Percentiles rank a stretch among this genome's conserved stretches.
These are phyloP conservation scores for Tetrapisispora namnaoensis DNA, from an alignment of 805 yeast genomes.

Conservation along the genomic window DNA sequence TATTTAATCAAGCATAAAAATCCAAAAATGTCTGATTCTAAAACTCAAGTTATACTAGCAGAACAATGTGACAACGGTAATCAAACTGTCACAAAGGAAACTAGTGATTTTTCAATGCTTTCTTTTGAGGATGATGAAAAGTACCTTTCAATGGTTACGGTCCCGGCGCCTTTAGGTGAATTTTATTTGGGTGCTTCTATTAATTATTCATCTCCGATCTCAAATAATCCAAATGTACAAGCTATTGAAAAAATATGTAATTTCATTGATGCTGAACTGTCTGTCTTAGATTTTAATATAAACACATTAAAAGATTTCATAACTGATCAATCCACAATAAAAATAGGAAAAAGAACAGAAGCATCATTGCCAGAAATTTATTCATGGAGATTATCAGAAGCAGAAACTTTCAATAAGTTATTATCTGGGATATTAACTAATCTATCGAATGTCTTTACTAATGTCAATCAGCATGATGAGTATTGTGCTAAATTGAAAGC, in stretches of 20 bases:
- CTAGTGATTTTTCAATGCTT: conserved; percentile 13
- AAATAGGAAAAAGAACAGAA: conserved; percentile 20
- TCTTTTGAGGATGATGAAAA: conserved; percentile 24
- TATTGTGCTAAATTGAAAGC: not conserved
- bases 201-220: conserved; percentile 5
- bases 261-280: conserved; percentile 27
- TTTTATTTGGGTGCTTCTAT: conserved; percentile 19
- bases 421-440: not conserved
- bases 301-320: conserved; percentile 21
- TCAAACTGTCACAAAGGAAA: conserved; percentile 15
- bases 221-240: conserved; percentile 11
- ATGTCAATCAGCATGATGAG: not conserved
- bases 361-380: conserved; percentile 21
- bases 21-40: not conserved
- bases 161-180: conserved; percentile 12
- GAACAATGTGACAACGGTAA: conserved; percentile 1
- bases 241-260: conserved; percentile 22
- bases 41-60: not conserved
- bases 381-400: conserved; percentile 34
- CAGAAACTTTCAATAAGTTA: conserved; percentile 9
- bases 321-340: conserved; percentile 25
- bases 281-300: conserved; percentile 26
- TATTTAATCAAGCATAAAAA: not conserved
- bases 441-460: not conserved
- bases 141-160: conserved; percentile 12